Base-by-base conservation (phyloP, 2,329 filamentous ascomycete species). In the Penicillium sp. region DNA sequence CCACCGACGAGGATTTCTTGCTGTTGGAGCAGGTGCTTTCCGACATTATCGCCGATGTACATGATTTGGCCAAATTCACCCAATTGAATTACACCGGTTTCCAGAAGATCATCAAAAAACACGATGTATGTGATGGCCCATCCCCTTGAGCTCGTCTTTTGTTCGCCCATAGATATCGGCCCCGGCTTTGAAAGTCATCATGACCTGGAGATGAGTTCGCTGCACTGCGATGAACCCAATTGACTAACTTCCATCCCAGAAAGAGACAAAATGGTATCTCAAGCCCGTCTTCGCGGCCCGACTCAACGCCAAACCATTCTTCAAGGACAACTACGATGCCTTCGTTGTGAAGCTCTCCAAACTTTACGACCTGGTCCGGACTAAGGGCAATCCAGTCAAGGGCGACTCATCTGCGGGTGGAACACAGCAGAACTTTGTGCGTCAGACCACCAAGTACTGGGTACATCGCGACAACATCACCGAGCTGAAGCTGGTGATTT, bases 31-130 rank as follows among this genome's bases (percentile, higher is more conserved):
- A 97, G 75, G 93, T 97, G 72, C 80, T 99, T 72, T 97, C 93
- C 79, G 95, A 99, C 76, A 93, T 99, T 73, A 99, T 99, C 75
- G 95, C 95, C 69, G 94, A 99, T 73, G 95, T 99, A 25, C 94
- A 99, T 78, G 95, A 99, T 73, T 84, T 99, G 62, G 93, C 95
- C 77, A 98, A 98, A 80, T 99, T 97, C 76, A 96, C 96, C 6
- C 94, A 97, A 81, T 82, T 99, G 74, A 99, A 99, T 80, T 99
- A 99, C 75, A 98, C 94, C 0, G 95, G 95, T 5, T 99, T 99
- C 76, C 96, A 97, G 82, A 99, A 99, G 84, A 99, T 99, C 66
- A 97, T 99, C 79, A 99, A 99, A 84, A 99, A 99, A 84, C 95
- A 99, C 78, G 95, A 97, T 80, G 91, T 94, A 78, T 70, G 90